phyloP scores from a whole-genome alignment of 805 yeast genomes.

The Grigorovia jiainica region DNA sequence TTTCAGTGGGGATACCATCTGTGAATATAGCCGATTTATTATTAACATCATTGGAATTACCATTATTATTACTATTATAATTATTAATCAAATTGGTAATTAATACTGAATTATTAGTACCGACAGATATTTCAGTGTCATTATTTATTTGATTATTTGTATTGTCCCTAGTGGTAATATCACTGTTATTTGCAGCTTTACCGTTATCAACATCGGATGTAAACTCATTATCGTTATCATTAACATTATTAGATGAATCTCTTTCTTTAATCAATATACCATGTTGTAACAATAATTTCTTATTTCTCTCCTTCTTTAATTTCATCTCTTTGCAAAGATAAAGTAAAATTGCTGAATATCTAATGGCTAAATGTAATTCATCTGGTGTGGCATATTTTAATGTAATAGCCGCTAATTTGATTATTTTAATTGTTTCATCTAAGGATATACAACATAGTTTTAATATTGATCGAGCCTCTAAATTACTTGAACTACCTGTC shows the following conservation, averaged over 20 bases:
- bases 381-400: slow-evolving; percentile 81
- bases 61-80: not conserved
- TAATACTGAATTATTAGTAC: no score
- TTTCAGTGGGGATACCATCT: not conserved
- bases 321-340: slow-evolving; percentile 70
- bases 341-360: slow-evolving; percentile 70
- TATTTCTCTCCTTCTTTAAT: slow-evolving; percentile 27
- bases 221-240: not conserved
- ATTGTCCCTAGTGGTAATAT: not conserved
- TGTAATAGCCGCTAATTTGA: slow-evolving; percentile 64
- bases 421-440: slow-evolving; percentile 58
- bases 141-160: not conserved
- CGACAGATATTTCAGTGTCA: no score
- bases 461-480: slow-evolving; percentile 38
- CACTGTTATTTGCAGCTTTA: not conserved
- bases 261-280: slow-evolving; percentile 6
- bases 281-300: slow-evolving; percentile 4
- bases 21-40: not conserved
- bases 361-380: slow-evolving; percentile 71
- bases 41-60: not conserved
- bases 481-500: slow-evolving; percentile 32
- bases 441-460: slow-evolving; percentile 56
- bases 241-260: not conserved
- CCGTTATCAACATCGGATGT: not conserved
- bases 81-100: no score